phyloP scores from a whole-genome alignment of 805 yeast species.

The Ogataea neopini region DNA sequence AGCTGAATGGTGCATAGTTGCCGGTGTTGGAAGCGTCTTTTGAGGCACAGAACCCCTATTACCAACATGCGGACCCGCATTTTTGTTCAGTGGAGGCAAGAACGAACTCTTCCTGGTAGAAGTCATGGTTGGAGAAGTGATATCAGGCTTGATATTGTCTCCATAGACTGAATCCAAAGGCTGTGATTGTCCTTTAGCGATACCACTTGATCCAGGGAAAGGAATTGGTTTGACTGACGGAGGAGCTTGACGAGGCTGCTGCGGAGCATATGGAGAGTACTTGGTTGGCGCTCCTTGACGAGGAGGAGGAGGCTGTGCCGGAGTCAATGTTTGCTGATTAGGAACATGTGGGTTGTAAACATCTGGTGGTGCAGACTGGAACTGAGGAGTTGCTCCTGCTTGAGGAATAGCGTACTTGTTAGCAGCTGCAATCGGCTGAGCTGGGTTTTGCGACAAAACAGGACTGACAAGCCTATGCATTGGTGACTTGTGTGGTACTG shows the following conservation, averaged over 20 bases:
- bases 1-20: conserved; percentile 21
- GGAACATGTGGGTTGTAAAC: not conserved
- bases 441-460: conserved; percentile 1
- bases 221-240: conserved; percentile 9
- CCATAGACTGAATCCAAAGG: conserved; percentile 25
- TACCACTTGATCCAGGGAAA: conserved; percentile 4
- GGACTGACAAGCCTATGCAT: conserved; percentile 20
- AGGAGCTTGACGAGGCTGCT: conserved; percentile 4
- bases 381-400: conserved; percentile 1
- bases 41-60: not conserved
- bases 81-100: conserved; percentile 22
- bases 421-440: not conserved
- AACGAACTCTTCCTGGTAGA: conserved; percentile 15
- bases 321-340: conserved; percentile 1
- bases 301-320: conserved; percentile 4
- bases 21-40: conserved; percentile 5
- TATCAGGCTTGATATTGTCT: conserved; percentile 19
- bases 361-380: not conserved
- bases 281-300: conserved; percentile 10
- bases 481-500: conserved; percentile 31
- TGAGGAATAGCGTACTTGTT: conserved; percentile 5
- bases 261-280: conserved; percentile 22
- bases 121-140: conserved; percentile 15
- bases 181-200: conserved; percentile 11
- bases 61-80: conserved; percentile 3